Evolutionary conservation across 371 early-diverging fungal species (phyloP).

Genomic region (Conidiobolus incongruus): DNA sequence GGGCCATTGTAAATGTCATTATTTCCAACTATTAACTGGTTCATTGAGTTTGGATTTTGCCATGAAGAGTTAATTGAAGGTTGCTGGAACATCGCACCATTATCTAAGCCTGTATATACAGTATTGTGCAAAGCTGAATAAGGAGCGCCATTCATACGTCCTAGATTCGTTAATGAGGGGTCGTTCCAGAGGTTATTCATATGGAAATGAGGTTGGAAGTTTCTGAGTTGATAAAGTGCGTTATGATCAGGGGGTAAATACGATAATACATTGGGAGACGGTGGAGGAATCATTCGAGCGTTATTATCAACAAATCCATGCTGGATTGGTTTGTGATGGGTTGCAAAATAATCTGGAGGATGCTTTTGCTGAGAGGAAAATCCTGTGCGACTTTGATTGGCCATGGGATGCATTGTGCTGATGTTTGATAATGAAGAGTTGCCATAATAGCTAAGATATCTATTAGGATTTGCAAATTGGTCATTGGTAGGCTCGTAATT

Average conservation of each 20-base stretch:
- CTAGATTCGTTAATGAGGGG: background rate
- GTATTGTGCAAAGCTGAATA: background rate
- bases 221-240: background rate
- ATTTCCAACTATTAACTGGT: background rate
- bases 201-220: background rate
- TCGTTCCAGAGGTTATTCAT: background rate
- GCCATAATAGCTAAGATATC: too few relatives aligned
- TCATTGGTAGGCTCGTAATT: too few relatives aligned
- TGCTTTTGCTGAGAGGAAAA: too few relatives aligned
- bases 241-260: constrained; percentile 10
- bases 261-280: constrained; percentile 16
- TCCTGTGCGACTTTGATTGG: too few relatives aligned
- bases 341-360: too few relatives aligned
- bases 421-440: too few relatives aligned
- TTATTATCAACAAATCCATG: background rate
- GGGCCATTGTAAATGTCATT: background rate
- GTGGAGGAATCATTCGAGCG: constrained; percentile 17
- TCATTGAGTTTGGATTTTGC: too few relatives aligned
- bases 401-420: too few relatives aligned
- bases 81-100: background rate
- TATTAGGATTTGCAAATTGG: too few relatives aligned
- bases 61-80: background rate
- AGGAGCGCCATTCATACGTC: background rate
- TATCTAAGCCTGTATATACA: background rate
- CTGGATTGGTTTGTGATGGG: background rate